Conservation (phyloP, 2,329 filamentous ascomycete genomes). For the Periconia digitata region DNA sequence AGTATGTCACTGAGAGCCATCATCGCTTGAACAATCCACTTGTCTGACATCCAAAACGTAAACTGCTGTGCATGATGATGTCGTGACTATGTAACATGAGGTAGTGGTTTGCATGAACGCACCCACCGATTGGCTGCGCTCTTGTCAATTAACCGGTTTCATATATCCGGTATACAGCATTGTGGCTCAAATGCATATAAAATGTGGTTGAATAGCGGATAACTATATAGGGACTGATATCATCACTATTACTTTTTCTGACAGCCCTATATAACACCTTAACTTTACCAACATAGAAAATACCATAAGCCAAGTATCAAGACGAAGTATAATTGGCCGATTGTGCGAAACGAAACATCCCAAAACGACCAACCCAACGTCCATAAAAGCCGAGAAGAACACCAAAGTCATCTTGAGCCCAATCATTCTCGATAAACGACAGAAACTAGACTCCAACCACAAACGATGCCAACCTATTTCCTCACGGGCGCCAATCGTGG, state of each 20-base stretch:
- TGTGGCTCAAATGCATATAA: background rate
- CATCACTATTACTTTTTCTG: background rate
- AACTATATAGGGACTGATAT: too few species aligned
- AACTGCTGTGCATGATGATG: background rate
- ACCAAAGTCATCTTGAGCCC: background rate
- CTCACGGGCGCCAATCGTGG: constrained; percentile 36
- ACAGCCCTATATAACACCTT: too few species aligned
- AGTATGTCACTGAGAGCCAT: background rate
- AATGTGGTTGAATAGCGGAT: background rate
- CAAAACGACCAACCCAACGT: too few species aligned
- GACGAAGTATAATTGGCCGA: background rate
- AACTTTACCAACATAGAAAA: too few species aligned
- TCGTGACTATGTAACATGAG: background rate
- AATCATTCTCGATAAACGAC: too few species aligned
- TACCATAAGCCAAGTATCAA: too few species aligned
- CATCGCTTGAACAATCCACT: background rate
- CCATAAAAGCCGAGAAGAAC: background rate
- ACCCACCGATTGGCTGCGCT: background rate
- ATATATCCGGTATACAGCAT: background rate
- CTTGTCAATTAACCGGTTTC: constrained; percentile 3
- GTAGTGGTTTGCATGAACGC: constrained; percentile 1
- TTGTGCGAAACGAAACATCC: background rate
- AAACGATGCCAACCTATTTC: constrained; percentile 35
- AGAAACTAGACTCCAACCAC: background rate
- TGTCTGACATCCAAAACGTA: background rate